A percentile compares a stretch with the other conserved stretches of the same genome.
Conservation (phyloP, 2,329 filamentous ascomycete genomes). For the Aspergillus jensenii region DNA sequence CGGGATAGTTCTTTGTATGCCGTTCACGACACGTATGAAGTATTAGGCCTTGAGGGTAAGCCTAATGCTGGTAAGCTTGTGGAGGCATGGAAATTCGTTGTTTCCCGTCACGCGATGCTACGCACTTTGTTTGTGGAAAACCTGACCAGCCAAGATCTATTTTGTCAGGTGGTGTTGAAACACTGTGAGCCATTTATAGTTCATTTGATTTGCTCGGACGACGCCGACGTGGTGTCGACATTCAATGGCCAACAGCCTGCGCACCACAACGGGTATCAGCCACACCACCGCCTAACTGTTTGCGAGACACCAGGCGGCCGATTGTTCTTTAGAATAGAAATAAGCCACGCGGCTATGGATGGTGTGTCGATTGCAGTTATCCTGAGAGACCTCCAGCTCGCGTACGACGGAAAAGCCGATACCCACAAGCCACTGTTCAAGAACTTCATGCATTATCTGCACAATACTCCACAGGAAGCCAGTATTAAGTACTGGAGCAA, state of each 20-base stretch:
- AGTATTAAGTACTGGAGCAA: constrained; percentile 40
- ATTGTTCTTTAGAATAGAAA: constrained; percentile 49
- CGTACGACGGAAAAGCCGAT: constrained; percentile 47
- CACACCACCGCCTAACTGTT: constrained; percentile 49
- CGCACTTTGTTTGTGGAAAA: constrained; percentile 40
- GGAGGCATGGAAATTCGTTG: constrained; percentile 33
- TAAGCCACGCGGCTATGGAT: constrained; percentile 55
- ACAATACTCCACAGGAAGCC: constrained; percentile 22
- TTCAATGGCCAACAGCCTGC: constrained; percentile 31
- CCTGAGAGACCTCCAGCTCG: constrained; percentile 45
- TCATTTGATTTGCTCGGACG: constrained; percentile 30
- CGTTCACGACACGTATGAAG: constrained; percentile 39
- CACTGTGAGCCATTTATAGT: constrained; percentile 26
- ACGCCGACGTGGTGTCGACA: constrained; percentile 28
- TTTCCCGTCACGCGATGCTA: constrained; percentile 35
- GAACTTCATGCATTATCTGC: constrained; percentile 34
- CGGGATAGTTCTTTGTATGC: constrained; percentile 37
- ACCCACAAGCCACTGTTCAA: constrained; percentile 37
- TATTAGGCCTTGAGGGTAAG: constrained; percentile 18
- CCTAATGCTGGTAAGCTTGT: constrained; percentile 28
- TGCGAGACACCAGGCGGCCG: constrained; percentile 40
- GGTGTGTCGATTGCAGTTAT: constrained; percentile 52
- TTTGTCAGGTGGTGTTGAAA: constrained; percentile 37
- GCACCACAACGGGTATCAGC: constrained; percentile 26
- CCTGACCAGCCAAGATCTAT: constrained; percentile 31